A percentile compares a stretch with the other conserved stretches of the same genome.
These are phyloP conservation scores for Populus hybrid DNA, from an alignment of 441 rosid species.

Conservation along the genomic window DNA sequence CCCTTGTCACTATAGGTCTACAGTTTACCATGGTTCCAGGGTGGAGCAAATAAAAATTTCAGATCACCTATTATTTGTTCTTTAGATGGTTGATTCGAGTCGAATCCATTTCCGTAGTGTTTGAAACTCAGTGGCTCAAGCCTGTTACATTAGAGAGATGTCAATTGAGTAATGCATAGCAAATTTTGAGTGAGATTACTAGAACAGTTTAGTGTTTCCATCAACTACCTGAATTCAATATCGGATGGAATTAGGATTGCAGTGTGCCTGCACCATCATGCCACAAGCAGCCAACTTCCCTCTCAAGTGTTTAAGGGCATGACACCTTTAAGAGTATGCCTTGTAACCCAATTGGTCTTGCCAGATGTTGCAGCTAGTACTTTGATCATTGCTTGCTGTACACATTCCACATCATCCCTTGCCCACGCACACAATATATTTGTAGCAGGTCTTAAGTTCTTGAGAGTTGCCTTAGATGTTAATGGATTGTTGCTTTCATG, in stretches of 20 bases:
- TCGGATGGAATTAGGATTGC: constrained; percentile 36
- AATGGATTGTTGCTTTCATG: constrained; percentile 19
- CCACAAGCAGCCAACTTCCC: constrained; percentile 38
- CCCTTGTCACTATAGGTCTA: constrained; percentile 34
- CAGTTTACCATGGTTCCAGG: too few relatives aligned
- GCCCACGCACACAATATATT: constrained; percentile 47
- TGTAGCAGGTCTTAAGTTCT: constrained; percentile 4
- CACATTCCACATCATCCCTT: constrained; percentile 43
- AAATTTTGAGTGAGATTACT: too few relatives aligned
- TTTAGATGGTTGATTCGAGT: constrained; percentile 28
- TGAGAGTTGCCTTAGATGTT: constrained; percentile 5
- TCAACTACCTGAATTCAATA: constrained; percentile 53
- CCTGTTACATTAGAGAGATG: constrained; percentile 29
- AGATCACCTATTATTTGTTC: constrained; percentile 51
- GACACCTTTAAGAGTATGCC: constrained; percentile 56
- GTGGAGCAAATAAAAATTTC: constrained; percentile 41
- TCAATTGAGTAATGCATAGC: background rate
- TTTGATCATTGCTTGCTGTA: constrained; percentile 47
- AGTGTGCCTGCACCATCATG: constrained; percentile 41
- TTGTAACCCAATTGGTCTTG: constrained; percentile 42
- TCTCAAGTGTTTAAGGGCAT: constrained; percentile 50
- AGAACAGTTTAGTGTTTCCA: background rate
- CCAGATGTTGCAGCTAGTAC: constrained; percentile 39
- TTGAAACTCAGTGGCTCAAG: constrained; percentile 31
- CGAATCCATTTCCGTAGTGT: constrained; percentile 23